Evolutionary conservation across 495 filamentous ascomycete genomes (phyloP).

Genomic region (Neurospora tetraspora): DNA sequence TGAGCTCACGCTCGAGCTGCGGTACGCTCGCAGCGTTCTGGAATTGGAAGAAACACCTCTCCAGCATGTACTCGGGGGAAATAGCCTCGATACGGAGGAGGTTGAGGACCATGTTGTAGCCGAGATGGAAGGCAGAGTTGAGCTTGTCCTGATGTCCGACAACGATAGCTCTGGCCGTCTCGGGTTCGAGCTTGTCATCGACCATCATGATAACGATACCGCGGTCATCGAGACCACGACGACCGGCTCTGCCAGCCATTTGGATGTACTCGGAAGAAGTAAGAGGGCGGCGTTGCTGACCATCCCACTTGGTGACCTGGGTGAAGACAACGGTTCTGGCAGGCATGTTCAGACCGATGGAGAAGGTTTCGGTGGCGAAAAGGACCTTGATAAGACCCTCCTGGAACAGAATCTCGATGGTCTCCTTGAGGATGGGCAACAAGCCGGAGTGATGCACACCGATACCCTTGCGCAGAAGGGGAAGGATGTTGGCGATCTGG

Average conservation of each 20-base stretch:
- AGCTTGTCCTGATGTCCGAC: conserved; percentile 92
- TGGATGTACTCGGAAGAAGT: conserved; percentile 96
- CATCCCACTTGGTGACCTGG: conserved; percentile 89
- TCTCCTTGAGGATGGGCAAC: conserved; percentile 93
- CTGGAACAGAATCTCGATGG: conserved; percentile 97
- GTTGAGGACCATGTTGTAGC: conserved; percentile 99
- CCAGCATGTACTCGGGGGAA: conserved; percentile 93
- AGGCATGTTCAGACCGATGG: conserved; percentile 97
- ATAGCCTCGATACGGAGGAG: conserved; percentile 92
- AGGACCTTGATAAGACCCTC: conserved; percentile 96
- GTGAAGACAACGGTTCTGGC: conserved; percentile 98
- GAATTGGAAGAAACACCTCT: conserved; percentile 95
- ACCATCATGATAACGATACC: conserved; percentile 99
- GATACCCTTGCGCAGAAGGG: conserved; percentile 81
- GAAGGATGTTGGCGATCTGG: conserved; percentile 86
- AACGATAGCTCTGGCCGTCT: conserved; percentile 83
- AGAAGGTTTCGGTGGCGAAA: conserved; percentile 97
- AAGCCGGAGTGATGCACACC: conserved; percentile 96
- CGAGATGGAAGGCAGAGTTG: conserved; percentile 94
- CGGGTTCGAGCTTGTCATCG: conserved; percentile 92
- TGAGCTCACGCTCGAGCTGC: conserved; percentile 68
- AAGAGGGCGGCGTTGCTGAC: conserved; percentile 68
- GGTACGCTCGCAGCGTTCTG: conserved; percentile 84
- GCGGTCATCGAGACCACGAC: conserved; percentile 92
- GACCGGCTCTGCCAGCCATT: conserved; percentile 94